These are phyloP conservation scores for Aspergillus clavatus DNA, from an alignment of 2,329 filamentous ascomycete genomes.

Conservation along the genomic window DNA sequence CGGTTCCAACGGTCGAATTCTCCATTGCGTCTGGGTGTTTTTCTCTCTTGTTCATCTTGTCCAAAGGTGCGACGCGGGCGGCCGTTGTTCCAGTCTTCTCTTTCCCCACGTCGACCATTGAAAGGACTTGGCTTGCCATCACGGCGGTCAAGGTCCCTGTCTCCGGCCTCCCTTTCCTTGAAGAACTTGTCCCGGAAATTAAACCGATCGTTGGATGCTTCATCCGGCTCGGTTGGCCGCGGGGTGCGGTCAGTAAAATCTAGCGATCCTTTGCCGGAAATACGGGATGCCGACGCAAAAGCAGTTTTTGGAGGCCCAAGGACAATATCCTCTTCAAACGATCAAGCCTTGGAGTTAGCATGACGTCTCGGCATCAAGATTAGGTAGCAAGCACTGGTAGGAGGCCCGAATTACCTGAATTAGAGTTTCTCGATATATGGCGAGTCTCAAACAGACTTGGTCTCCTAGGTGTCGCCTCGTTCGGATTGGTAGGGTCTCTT, in stretches of 20 bases:
- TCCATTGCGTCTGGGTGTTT: conserved; percentile 36
- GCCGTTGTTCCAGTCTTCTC: conserved; percentile 40
- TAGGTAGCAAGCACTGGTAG: background rate
- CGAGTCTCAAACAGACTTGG: conserved; percentile 41
- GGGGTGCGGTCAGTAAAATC: conserved; percentile 43
- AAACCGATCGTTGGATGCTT: conserved; percentile 57
- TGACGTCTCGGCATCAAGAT: background rate
- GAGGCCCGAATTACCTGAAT: conserved; percentile 39
- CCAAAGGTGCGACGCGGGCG: conserved; percentile 39
- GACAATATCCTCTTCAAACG: conserved; percentile 66
- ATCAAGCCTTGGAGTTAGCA: conserved; percentile 17
- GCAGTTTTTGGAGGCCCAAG: conserved; percentile 78
- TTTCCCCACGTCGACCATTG: conserved; percentile 36
- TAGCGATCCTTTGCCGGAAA: conserved; percentile 42
- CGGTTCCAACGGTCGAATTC: conserved; percentile 49
- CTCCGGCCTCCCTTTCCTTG: conserved; percentile 34
- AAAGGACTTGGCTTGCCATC: conserved; percentile 31
- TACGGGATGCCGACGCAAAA: conserved; percentile 71
- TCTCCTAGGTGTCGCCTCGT: conserved; percentile 33
- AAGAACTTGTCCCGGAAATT: conserved; percentile 50
- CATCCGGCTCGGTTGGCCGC: conserved; percentile 52
- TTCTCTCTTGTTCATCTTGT: conserved; percentile 39
- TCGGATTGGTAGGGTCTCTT: conserved; percentile 33
- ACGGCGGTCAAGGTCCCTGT: conserved; percentile 36
- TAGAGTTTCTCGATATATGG: conserved; percentile 46